A percentile compares a stretch with the other conserved stretches of the same genome.
Conservation (phyloP, 1,284 basidiomycete species). For the Tilletiopsis washingtonensis region DNA sequence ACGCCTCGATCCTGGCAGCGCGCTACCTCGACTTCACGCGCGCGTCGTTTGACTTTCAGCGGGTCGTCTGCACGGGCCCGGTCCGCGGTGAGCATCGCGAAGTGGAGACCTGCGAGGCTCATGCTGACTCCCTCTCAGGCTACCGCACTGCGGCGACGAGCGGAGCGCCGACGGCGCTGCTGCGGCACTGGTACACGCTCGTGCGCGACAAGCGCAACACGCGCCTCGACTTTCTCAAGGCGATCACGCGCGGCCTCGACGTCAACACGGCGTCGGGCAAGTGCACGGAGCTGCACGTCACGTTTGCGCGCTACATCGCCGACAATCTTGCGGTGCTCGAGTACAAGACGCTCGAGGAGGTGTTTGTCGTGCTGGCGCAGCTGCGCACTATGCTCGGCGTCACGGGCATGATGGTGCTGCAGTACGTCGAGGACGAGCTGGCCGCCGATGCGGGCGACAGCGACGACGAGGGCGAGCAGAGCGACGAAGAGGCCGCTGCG, state of each 20-base stretch:
- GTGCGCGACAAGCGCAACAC: constrained; percentile 78
- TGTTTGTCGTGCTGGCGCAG: constrained; percentile 70
- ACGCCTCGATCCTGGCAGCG: constrained; percentile 77
- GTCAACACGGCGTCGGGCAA: constrained; percentile 53
- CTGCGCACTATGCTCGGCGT: constrained; percentile 75
- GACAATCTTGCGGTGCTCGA: constrained; percentile 88
- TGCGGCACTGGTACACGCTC: constrained; percentile 83
- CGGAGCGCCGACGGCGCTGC: constrained; percentile 58
- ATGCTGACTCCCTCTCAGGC: not conserved
- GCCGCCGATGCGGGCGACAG: not conserved
- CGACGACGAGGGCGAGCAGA: constrained; percentile 6
- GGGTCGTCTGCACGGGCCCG: constrained; percentile 2
- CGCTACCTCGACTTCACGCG: constrained; percentile 72
- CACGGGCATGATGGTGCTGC: constrained; percentile 66
- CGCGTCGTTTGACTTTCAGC: constrained; percentile 73
- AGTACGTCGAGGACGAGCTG: constrained; percentile 14
- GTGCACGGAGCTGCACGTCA: constrained; percentile 36
- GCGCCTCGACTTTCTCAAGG: constrained; percentile 76
- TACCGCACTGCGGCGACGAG: not conserved
- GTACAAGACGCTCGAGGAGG: constrained; percentile 90
- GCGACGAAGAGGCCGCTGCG: constrained; percentile 1
- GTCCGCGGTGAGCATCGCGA: not conserved
- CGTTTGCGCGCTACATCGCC: constrained; percentile 80
- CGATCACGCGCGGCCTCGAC: constrained; percentile 72
- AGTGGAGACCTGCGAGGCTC: not conserved